Conservation (phyloP, 192 early-diverging fungal genomes). For the Dissophora globulifera region DNA sequence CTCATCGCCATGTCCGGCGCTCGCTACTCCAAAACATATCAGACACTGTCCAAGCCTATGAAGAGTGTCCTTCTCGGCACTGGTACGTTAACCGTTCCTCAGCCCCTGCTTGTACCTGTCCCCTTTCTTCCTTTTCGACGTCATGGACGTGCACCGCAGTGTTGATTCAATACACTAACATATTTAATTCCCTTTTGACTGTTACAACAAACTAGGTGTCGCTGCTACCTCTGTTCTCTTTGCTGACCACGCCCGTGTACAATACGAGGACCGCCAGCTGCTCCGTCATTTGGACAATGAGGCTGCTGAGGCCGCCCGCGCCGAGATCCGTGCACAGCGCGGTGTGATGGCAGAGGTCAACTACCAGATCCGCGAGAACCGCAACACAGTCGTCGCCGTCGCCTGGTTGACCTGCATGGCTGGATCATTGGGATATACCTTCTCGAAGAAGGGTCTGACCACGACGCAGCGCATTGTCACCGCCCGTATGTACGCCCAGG, state of each 20-base stretch:
- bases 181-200: too few relatives aligned
- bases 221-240: conserved; percentile 40
- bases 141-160: too few relatives aligned
- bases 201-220: too few relatives aligned
- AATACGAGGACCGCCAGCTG: conserved; percentile 47
- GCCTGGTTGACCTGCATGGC: conserved; percentile 49
- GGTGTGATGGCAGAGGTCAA: conserved; percentile 37
- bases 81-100: conserved; percentile 23
- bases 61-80: conserved; percentile 49
- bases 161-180: too few relatives aligned
- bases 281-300: conserved; percentile 48
- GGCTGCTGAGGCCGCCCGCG: conserved; percentile 34
- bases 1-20: conserved; percentile 37
- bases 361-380: conserved; percentile 53
- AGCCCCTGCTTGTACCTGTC: too few relatives aligned
- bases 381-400: conserved; percentile 38
- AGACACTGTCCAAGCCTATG: conserved; percentile 30
- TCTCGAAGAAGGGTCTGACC: conserved; percentile 44
- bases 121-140: too few relatives aligned
- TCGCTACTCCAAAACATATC: conserved; percentile 39
- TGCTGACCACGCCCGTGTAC: conserved; percentile 49
- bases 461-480: conserved; percentile 52
- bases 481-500: conserved; percentile 53
- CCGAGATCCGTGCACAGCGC: conserved; percentile 48
- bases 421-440: conserved; percentile 46